Evolutionary conservation across 257 asterid species (phyloP), one percentile per base, ranked within the genome.

Genomic region (Verbascum thapsus): DNA sequence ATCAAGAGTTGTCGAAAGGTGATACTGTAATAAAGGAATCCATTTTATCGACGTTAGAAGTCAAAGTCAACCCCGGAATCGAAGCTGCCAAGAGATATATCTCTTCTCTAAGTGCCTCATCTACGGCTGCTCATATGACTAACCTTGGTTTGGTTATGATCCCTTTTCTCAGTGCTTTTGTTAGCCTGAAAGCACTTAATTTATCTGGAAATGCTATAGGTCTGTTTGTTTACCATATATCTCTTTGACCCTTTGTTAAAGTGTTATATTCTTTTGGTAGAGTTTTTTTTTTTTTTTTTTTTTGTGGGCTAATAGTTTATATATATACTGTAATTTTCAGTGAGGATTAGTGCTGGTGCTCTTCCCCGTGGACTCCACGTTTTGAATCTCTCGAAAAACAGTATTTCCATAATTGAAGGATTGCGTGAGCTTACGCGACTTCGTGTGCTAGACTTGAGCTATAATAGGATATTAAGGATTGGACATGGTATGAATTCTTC

Each of bases 401-500:
- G 48, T 63, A 85, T 94, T 66, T 79, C 96, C 71, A 78, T 83
- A 56, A 78, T 94, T 48, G 99, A 94, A 80, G 99, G 97, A 64
- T 56, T 90, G 60, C 86, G 96, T 43, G 97, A 94, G 52, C 97
- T 94, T 60, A 81, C 95, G 26, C 81, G 99, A 45, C 88, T 94
- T 44, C 99, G 99, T 42, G 88, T 87, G 58, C 96, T 94, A 58
- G 97, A 94, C 84, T 80, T 94, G 59, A 94, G 97, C 85, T 87
- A 87, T 82, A 92, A 92, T 58, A 86, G 97, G 44, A 76, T 92
- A 69, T 53, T 85, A 58, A 82, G 91, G 78, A 89, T 89, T 66
- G 99, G 96, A 57, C 97, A 92, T 63, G 97, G 97, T 92, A 87
- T 68, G 87, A 22, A 59, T 58, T 44, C 64, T 71, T 63, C 45